Conservation (phyloP, 257 asterid genomes). For the Gentiana macrophylla region DNA sequence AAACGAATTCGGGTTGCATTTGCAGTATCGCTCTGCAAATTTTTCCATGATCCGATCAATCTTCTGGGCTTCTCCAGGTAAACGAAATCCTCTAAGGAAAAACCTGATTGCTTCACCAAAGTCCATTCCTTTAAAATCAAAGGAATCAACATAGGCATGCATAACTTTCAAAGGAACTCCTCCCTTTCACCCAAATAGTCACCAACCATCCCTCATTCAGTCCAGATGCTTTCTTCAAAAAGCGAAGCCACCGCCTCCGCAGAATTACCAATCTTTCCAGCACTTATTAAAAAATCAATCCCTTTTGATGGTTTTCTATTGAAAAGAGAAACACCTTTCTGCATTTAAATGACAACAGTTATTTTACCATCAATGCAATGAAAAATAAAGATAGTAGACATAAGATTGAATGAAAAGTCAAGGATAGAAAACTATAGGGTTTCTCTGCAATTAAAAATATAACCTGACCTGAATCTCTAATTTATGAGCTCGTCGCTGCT, state of each 20-base stretch:
- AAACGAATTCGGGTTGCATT: slow-evolving; percentile 86
- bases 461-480: slow-evolving; percentile 84
- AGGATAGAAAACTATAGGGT: background rate
- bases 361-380: slow-evolving; percentile 11
- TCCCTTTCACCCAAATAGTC: slow-evolving; percentile 98
- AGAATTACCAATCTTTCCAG: slow-evolving; percentile 71
- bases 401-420: background rate
- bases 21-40: slow-evolving; percentile 97
- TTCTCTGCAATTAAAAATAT: background rate
- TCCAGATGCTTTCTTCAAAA: slow-evolving; percentile 82
- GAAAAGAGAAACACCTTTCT: slow-evolving; percentile 93
- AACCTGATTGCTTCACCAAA: slow-evolving; percentile 95
- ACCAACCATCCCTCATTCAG: slow-evolving; percentile 83
- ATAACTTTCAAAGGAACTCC: slow-evolving; percentile 89
- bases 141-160: slow-evolving; percentile 98
- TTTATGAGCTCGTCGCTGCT: slow-evolving; percentile 94
- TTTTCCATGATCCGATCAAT: slow-evolving; percentile 98
- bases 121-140: slow-evolving; percentile 77
- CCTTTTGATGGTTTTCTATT: slow-evolving; percentile 96
- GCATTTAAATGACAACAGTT: slow-evolving; percentile 34
- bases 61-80: slow-evolving; percentile 99
- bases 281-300: slow-evolving; percentile 69
- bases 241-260: slow-evolving; percentile 88
- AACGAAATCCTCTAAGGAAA: slow-evolving; percentile 88
- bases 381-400: background rate